Conservation (phyloP, 352 stramenopile species). For the Phytophthora syringae region DNA sequence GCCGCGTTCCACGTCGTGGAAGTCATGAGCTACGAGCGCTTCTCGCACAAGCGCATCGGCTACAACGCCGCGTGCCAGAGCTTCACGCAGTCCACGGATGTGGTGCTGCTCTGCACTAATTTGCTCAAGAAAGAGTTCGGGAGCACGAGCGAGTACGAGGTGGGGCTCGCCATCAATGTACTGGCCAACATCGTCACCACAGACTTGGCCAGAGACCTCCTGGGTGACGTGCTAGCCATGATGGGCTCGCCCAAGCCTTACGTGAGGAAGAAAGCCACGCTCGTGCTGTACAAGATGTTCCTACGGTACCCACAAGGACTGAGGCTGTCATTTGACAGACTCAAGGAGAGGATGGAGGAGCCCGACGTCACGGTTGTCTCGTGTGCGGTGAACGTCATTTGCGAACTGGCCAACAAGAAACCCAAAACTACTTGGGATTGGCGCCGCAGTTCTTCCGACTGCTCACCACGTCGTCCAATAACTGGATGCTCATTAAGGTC, state of each 20-base stretch:
- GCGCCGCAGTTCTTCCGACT: constrained; percentile 99
- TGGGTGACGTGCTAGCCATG: constrained; percentile 92
- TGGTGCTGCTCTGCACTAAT: constrained; percentile 99
- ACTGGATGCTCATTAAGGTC: constrained; percentile 99
- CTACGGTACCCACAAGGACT: constrained; percentile 98
- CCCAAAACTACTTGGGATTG: constrained; percentile 98
- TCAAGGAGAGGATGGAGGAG: constrained; percentile 97
- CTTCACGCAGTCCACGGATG: constrained; percentile 97
- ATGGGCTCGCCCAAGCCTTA: constrained; percentile 96
- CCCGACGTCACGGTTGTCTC: constrained; percentile 95
- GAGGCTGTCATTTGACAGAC: constrained; percentile 97
- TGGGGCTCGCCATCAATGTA: constrained; percentile 98
- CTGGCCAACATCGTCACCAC: constrained; percentile 98
- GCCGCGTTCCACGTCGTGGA: constrained; percentile 98
- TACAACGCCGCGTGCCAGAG: constrained; percentile 96
- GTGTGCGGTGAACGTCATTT: constrained; percentile 99
- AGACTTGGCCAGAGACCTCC: constrained; percentile 95
- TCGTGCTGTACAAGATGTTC: constrained; percentile 99
- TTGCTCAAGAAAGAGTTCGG: constrained; percentile 98
- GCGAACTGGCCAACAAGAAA: constrained; percentile 99
- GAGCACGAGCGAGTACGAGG: constrained; percentile 94
- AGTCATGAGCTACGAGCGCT: constrained; percentile 96
- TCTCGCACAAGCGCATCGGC: constrained; percentile 97
- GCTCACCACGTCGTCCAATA: constrained; percentile 98
- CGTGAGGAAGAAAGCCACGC: constrained; percentile 98